Percentiles rank a stretch among this genome's conserved stretches.
Evolutionary conservation across 306 rosid genomes (phyloP).

Genomic region (Erythrophleum fordii): DNA sequence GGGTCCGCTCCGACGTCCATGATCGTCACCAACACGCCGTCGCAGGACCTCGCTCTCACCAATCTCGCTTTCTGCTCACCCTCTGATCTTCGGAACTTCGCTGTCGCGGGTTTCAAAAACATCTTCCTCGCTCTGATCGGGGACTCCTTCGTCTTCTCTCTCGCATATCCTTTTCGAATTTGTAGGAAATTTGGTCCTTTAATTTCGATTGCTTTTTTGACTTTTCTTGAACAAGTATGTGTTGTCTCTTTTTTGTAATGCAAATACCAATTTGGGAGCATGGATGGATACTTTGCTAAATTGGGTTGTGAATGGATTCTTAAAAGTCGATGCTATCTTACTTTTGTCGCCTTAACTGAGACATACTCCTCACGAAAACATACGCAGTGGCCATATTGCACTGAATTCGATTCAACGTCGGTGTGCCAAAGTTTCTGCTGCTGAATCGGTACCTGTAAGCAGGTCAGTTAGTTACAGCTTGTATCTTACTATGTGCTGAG

Average conservation of each 20-base stretch:
- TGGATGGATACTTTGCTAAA: not conserved
- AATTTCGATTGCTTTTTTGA: not conserved
- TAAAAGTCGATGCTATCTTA: not conserved
- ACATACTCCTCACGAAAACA: slow-evolving; percentile 69
- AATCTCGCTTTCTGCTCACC: slow-evolving; percentile 78
- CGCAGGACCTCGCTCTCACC: slow-evolving; percentile 68
- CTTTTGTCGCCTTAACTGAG: slow-evolving; percentile 64
- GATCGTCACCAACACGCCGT: slow-evolving; percentile 75
- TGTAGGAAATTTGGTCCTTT: not conserved
- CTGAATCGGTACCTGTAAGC: slow-evolving; percentile 58
- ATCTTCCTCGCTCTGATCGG: slow-evolving; percentile 64
- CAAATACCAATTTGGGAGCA: slow-evolving; percentile 1
- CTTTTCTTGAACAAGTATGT: not conserved
- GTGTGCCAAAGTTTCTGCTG: slow-evolving; percentile 75
- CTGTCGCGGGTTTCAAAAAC: slow-evolving; percentile 58
- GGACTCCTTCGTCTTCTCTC: slow-evolving; percentile 72
- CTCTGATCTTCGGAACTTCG: slow-evolving; percentile 70
- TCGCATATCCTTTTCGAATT: slow-evolving; percentile 73
- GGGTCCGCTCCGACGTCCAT: slow-evolving; percentile 51
- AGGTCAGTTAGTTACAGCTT: slow-evolving; percentile 46
- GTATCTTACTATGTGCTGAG: slow-evolving; percentile 5
- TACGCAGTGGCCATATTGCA: slow-evolving; percentile 68
- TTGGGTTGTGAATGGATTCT: not conserved
- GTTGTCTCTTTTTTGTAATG: slow-evolving; percentile 18
- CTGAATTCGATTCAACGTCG: slow-evolving; percentile 90